These are phyloP conservation scores for Penicillium freii DNA, from an alignment of 2,329 filamentous ascomycete species.

Conservation along the genomic window DNA sequence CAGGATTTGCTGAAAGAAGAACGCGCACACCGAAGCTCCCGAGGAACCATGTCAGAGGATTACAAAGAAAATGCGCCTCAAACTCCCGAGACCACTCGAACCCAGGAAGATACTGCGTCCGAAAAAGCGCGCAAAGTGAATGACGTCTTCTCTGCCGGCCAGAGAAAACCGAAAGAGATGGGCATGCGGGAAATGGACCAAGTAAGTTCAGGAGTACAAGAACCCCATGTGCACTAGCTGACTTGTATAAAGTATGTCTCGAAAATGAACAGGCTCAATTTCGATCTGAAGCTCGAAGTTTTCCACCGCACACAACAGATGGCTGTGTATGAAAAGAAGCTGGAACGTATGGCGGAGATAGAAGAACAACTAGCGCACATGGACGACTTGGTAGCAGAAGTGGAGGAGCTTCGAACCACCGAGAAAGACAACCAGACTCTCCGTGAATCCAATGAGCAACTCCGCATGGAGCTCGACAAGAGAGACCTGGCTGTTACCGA, in stretches of 20 bases:
- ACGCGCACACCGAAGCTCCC: slow-evolving; percentile 38
- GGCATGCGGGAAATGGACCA: slow-evolving; percentile 45
- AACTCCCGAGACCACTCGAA: slow-evolving; percentile 27
- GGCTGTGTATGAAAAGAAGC: slow-evolving; percentile 35
- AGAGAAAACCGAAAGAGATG: slow-evolving; percentile 41
- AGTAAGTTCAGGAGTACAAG: slow-evolving; percentile 25
- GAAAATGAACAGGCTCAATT: slow-evolving; percentile 45
- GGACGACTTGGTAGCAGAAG: slow-evolving; percentile 39
- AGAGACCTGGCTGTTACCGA: slow-evolving; percentile 44
- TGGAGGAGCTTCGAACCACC: slow-evolving; percentile 38
- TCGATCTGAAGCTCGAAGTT: slow-evolving; percentile 45
- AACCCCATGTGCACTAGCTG: slow-evolving; percentile 6
- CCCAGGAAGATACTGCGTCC: slow-evolving; percentile 35
- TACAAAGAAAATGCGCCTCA: slow-evolving; percentile 23
- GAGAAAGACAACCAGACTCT: slow-evolving; percentile 39
- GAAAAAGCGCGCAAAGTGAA: slow-evolving; percentile 37
- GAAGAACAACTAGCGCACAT: slow-evolving; percentile 40
- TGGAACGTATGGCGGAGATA: slow-evolving; percentile 37
- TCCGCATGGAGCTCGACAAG: slow-evolving; percentile 40
- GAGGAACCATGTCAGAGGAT: slow-evolving; percentile 25
- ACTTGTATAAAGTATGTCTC: slow-evolving; percentile 40
- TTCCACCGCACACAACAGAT: slow-evolving; percentile 43
- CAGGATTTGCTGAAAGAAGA: slow-evolving; percentile 44
- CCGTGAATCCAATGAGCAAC: slow-evolving; percentile 38
- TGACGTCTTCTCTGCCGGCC: slow-evolving; percentile 30